phyloP scores from a whole-genome alignment of 805 yeast genomes.

The Candida orba region DNA sequence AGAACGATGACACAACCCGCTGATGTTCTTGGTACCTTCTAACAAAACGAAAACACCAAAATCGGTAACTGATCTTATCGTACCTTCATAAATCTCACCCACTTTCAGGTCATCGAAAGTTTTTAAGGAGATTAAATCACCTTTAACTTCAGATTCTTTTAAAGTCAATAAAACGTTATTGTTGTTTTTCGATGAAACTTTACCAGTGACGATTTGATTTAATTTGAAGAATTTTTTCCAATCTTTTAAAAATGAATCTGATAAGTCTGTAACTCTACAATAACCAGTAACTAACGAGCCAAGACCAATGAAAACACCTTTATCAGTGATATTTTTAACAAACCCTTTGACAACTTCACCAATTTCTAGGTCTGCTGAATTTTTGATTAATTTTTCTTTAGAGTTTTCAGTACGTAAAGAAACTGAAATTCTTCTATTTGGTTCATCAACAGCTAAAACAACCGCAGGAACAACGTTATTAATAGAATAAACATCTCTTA shows the following conservation, averaged over 20 bases:
- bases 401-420: slow-evolving; percentile 52
- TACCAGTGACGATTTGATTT: slow-evolving; percentile 70
- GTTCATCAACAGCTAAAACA: slow-evolving; percentile 31
- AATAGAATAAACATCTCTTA: slow-evolving; percentile 40
- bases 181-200: slow-evolving; percentile 53
- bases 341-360: slow-evolving; percentile 82
- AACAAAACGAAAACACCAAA: slow-evolving; percentile 88
- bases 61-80: slow-evolving; percentile 68
- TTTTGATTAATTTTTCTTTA: slow-evolving; percentile 41
- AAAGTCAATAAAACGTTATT: slow-evolving; percentile 68
- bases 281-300: slow-evolving; percentile 69
- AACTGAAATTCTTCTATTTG: slow-evolving; percentile 49
- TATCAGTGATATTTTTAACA: slow-evolving; percentile 63
- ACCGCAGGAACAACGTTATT: slow-evolving; percentile 55
- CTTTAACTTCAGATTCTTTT: slow-evolving; percentile 74
- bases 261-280: slow-evolving; percentile 72
- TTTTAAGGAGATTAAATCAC: slow-evolving; percentile 52
- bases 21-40: slow-evolving; percentile 63
- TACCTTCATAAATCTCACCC: slow-evolving; percentile 72
- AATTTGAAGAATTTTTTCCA: slow-evolving; percentile 76
- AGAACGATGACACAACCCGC: slow-evolving; percentile 83
- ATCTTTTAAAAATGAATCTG: slow-evolving; percentile 75
- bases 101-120: slow-evolving; percentile 58
- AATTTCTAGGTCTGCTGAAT: slow-evolving; percentile 46
- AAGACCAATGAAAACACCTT: slow-evolving; percentile 72